A percentile compares a stretch with the other conserved stretches of the same genome.
phyloP scores from a whole-genome alignment of 768 basidiomycete genomes.

The Galerina sulciceps region DNA sequence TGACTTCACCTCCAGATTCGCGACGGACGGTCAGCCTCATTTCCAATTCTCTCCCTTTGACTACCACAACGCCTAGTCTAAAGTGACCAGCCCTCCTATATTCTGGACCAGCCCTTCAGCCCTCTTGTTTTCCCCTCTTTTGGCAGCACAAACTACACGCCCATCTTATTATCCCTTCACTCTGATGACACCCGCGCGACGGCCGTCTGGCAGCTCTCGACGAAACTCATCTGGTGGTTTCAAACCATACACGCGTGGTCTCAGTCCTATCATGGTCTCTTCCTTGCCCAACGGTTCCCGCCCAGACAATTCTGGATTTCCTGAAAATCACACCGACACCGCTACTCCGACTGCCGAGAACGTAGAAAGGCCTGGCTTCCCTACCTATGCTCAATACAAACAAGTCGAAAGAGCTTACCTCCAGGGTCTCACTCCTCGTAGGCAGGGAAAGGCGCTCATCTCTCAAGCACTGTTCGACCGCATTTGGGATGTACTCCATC shows the following conservation, averaged over 20 bases:
- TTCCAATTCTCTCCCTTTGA: slow-evolving; percentile 22
- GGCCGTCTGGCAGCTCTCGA: slow-evolving; percentile 25
- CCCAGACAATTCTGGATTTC: slow-evolving; percentile 5
- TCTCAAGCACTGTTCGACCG: slow-evolving; percentile 71
- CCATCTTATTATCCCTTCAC: slow-evolving; percentile 8
- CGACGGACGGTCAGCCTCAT: slow-evolving; percentile 31
- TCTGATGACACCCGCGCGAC: slow-evolving; percentile 36
- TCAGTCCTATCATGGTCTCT: slow-evolving; percentile 19
- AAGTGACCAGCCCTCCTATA: slow-evolving; percentile 11
- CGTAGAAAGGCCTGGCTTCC: slow-evolving; percentile 51
- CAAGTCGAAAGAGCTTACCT: slow-evolving; percentile 63
- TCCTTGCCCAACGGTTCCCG: slow-evolving; percentile 7
- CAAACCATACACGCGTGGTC: slow-evolving; percentile 39
- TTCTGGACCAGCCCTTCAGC: slow-evolving; percentile 22
- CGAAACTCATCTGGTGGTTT: slow-evolving; percentile 28
- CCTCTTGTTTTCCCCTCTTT: slow-evolving; percentile 7
- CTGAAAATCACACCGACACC: neutral
- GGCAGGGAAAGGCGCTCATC: slow-evolving; percentile 72
- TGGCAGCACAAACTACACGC: slow-evolving; percentile 18
- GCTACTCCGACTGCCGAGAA: neutral
- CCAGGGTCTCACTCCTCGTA: slow-evolving; percentile 53
- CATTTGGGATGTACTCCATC: slow-evolving; percentile 69
- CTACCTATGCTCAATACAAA: slow-evolving; percentile 64
- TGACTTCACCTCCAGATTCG: slow-evolving; percentile 12
- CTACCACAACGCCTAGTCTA: slow-evolving; percentile 21